These are phyloP conservation scores for Sindora glabra DNA, from an alignment of 306 rosid species.

Conservation along the genomic window DNA sequence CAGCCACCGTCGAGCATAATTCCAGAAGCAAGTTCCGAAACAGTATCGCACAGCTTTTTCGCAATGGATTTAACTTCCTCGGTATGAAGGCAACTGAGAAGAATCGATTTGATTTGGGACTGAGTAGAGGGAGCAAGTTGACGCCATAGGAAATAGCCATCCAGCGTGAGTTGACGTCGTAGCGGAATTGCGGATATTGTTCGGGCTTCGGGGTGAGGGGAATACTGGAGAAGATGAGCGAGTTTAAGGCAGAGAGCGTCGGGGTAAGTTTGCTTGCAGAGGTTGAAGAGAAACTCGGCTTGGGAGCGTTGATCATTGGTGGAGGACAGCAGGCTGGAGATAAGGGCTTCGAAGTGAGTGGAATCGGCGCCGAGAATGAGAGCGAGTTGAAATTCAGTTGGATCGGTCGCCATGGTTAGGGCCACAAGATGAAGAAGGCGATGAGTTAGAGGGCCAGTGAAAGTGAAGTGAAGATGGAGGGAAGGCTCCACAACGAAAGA, in stretches of 20 bases:
- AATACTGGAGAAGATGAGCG: conserved; percentile 37
- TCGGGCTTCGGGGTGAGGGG: conserved; percentile 35
- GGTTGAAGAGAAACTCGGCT: conserved; percentile 58
- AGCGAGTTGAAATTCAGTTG: conserved; percentile 34
- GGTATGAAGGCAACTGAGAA: conserved; percentile 39
- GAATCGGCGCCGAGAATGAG: conserved; percentile 40
- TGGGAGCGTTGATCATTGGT: conserved; percentile 47
- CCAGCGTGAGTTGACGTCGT: conserved; percentile 60
- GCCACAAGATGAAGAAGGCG: no score
- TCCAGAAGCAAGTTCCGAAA: conserved; percentile 51
- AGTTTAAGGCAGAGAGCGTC: conserved; percentile 40
- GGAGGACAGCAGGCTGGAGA: conserved; percentile 42
- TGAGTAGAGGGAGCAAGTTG: conserved; percentile 33
- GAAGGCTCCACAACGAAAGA: conserved; percentile 8
- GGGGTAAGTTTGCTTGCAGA: conserved; percentile 47
- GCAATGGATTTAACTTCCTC: conserved; percentile 37
- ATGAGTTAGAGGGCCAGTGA: no score
- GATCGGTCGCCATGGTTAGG: conserved; percentile 41
- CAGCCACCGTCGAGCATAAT: conserved; percentile 40
- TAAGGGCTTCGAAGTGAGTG: conserved; percentile 50
- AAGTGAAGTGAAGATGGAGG: no score
- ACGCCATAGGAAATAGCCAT: conserved; percentile 40
- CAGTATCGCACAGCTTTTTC: conserved; percentile 54
- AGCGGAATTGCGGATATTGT: conserved; percentile 59
- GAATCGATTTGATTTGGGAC: conserved; percentile 35